These are phyloP conservation scores for Pseudopyrenochaeta lycopersici DNA, from an alignment of 2,329 filamentous ascomycete genomes.

Conservation along the genomic window DNA sequence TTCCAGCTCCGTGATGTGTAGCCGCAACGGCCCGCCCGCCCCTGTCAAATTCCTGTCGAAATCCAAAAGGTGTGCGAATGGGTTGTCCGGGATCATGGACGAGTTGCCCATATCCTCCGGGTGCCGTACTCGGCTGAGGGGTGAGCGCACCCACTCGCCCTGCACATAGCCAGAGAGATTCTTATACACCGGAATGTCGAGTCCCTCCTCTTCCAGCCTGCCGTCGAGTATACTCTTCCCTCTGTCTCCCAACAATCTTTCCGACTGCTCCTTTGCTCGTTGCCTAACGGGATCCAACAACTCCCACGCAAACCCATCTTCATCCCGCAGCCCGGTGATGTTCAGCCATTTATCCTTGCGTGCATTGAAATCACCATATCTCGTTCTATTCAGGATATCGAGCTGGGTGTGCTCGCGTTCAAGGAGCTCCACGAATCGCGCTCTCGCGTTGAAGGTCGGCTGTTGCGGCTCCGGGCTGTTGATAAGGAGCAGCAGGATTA, in stretches of 20 bases:
- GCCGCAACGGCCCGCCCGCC: conserved; percentile 67
- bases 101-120: conserved; percentile 58
- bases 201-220: conserved; percentile 45
- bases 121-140: conserved; percentile 59
- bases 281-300: conserved; percentile 73
- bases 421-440: conserved; percentile 57
- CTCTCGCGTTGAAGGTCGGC: conserved; percentile 40
- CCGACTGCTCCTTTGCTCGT: conserved; percentile 67
- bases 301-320: conserved; percentile 82
- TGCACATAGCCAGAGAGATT: conserved; percentile 80
- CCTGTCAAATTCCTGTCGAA: conserved; percentile 88
- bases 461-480: conserved; percentile 49
- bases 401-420: conserved; percentile 61
- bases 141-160: conserved; percentile 75
- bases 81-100: conserved; percentile 69
- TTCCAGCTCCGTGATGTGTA: conserved; percentile 70
- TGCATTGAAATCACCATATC: conserved; percentile 60
- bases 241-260: conserved; percentile 49
- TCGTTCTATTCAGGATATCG: conserved; percentile 49
- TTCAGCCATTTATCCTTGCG: conserved; percentile 57
- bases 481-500: conserved; percentile 48
- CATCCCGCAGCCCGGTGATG: conserved; percentile 77
- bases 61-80: conserved; percentile 68
- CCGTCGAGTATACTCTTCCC: conserved; percentile 41
- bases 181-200: conserved; percentile 71